Evolutionary conservation across 2,329 filamentous ascomycete genomes (phyloP).

Genomic region (Zymoseptoria pseudotritici): DNA sequence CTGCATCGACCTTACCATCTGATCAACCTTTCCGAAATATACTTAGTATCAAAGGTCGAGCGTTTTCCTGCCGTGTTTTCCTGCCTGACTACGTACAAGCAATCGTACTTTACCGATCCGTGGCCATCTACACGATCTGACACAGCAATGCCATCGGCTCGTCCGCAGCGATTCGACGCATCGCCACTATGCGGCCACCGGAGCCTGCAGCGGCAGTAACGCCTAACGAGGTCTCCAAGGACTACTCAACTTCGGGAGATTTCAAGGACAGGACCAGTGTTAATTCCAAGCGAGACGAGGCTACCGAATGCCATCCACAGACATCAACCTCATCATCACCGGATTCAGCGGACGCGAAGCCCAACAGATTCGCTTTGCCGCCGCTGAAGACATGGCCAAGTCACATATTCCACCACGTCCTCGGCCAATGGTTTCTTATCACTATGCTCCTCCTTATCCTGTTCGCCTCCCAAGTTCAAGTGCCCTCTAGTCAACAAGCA

Average conservation of each 20-base stretch:
- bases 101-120: background rate
- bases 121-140: background rate
- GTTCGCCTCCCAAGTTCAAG: conserved; percentile 49
- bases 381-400: background rate
- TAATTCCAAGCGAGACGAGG: background rate
- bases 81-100: background rate
- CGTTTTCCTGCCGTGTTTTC: background rate
- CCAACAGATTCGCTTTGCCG: background rate
- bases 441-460: conserved; percentile 49
- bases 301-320: background rate
- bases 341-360: background rate
- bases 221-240: background rate
- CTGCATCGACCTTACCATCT: background rate
- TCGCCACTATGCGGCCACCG: background rate
- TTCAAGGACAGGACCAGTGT: background rate
- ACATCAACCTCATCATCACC: background rate
- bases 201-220: background rate
- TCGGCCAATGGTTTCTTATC: conserved; percentile 58
- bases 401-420: background rate
- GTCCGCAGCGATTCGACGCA: background rate
- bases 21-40: background rate
- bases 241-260: background rate
- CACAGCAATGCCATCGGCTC: background rate
- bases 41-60: background rate
- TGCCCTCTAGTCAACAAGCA: conserved; percentile 48